Base-by-base conservation (phyloP, 2,329 filamentous ascomycete genomes). In the Colletotrichum endophyticum region DNA sequence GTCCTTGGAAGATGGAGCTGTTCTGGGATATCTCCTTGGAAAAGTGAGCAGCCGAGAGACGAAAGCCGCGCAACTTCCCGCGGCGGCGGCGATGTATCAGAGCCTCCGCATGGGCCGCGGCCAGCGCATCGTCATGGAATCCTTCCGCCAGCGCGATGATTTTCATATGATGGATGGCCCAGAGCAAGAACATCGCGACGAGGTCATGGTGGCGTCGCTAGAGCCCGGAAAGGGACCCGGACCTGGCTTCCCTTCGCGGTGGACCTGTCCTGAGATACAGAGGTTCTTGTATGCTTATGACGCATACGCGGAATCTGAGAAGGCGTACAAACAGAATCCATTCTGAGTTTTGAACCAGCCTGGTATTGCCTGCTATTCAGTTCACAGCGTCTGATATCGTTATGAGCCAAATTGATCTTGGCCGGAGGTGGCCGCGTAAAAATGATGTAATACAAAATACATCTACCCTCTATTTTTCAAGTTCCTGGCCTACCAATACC, bases 281-380 rank as follows among this genome's bases (percentile, higher is more conserved):
- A 16, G 25, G 22, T 78, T 78, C 28, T 44, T 78, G 28, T 78
- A 78, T 30, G 69, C 70, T n/a, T 78, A 78, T 11, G 78, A 78
- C 25, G 78, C 78, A 6, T 78, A 78, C 36, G 76, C 67, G 2
- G 76, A 78, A 66, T 64, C 76, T 19, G 76, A 77, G 70, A 78
- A 79, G 68, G 81, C 80, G 2, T 81, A 80, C 28, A 70, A 64
- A 39, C 73, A 78, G 30, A 73, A 81, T 25, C 79, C 78, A 2
- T 77, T 72, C 19, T 76, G 53, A 68, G n/a, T 68, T 25, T n/a
- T 25, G 19, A 22, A 30, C 22, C n/a, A 13, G 44, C n/a, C 44
- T 53, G 6, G 11, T 22, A 22, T 22, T 53, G 6, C n/a, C n/a
- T 53, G 44, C 44, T 53, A 25, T 13, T 53, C 16, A 53, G n/a